phyloP scores from a whole-genome alignment of 495 filamentous ascomycete genomes.

The Xylaria curta region DNA sequence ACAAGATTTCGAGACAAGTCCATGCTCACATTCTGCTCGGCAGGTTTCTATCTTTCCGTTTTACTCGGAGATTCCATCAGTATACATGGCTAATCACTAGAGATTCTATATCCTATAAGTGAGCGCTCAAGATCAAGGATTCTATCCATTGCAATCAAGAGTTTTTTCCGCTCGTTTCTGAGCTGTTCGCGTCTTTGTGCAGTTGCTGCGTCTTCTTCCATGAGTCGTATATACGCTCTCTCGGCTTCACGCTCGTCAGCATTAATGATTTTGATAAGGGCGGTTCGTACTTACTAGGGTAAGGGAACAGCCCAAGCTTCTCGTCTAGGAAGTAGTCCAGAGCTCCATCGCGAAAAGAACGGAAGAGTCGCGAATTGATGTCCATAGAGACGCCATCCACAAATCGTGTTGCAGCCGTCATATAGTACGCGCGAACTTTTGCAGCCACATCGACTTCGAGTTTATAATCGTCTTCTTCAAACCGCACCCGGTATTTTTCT shows the following conservation, averaged over 20 bases:
- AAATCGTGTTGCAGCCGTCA: conserved; percentile 51
- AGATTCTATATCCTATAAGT: neutral
- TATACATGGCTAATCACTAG: neutral
- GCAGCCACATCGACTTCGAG: conserved; percentile 50
- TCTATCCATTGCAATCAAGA: conserved; percentile 41
- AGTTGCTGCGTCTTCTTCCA: conserved; percentile 47
- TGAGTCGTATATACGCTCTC: conserved; percentile 39
- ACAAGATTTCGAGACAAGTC: neutral
- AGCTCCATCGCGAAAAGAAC: conserved; percentile 29
- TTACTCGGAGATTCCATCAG: neutral
- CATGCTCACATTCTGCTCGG: neutral
- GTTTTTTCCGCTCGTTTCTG: conserved; percentile 37
- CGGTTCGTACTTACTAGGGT: conserved; percentile 27
- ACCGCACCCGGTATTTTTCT: conserved; percentile 32
- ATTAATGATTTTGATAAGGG: neutral
- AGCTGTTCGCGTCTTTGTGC: conserved; percentile 37
- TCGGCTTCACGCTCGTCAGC: conserved; percentile 28
- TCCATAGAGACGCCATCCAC: conserved; percentile 49
- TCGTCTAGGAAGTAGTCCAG: conserved; percentile 46
- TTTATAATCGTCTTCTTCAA: conserved; percentile 48
- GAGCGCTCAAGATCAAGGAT: conserved; percentile 29
- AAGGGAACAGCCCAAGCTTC: conserved; percentile 43
- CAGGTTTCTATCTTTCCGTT: neutral
- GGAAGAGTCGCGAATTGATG: conserved; percentile 48
- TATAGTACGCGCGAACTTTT: conserved; percentile 55